Percentiles rank a stretch among this genome's conserved stretches.
These are phyloP conservation scores for Pseudogymnoascus sp. DNA, from an alignment of 2,329 filamentous ascomycete species.

Conservation along the genomic window DNA sequence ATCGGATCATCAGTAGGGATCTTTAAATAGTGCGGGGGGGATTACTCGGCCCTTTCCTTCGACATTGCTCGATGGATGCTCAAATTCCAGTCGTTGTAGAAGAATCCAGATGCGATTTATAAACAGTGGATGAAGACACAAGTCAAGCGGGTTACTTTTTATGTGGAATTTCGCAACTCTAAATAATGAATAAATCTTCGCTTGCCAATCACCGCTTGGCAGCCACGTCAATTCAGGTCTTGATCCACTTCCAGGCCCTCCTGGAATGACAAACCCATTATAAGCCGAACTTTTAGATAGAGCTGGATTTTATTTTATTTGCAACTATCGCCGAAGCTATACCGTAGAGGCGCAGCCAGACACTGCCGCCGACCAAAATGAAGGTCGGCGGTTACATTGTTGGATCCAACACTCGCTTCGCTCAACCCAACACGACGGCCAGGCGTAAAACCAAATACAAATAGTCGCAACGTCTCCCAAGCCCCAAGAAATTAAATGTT, in stretches of 20 bases:
- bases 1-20: conserved; percentile 41
- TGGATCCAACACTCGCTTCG: neutral
- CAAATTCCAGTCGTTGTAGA: neutral
- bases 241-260: neutral
- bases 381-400: neutral
- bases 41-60: neutral
- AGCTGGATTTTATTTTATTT: neutral
- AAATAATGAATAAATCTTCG: neutral
- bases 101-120: neutral
- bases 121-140: neutral
- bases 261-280: neutral
- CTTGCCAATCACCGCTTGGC: neutral
- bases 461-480: neutral
- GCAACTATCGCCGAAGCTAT: neutral
- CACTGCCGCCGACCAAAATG: neutral
- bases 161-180: neutral
- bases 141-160: neutral
- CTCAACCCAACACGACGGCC: neutral
- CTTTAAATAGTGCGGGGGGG: neutral
- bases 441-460: neutral
- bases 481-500: neutral
- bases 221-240: neutral
- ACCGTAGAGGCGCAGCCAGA: neutral
- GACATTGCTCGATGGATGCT: neutral
- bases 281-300: neutral